Conservation (phyloP, 2,329 filamentous ascomycete species). For the Venturia effusa region DNA sequence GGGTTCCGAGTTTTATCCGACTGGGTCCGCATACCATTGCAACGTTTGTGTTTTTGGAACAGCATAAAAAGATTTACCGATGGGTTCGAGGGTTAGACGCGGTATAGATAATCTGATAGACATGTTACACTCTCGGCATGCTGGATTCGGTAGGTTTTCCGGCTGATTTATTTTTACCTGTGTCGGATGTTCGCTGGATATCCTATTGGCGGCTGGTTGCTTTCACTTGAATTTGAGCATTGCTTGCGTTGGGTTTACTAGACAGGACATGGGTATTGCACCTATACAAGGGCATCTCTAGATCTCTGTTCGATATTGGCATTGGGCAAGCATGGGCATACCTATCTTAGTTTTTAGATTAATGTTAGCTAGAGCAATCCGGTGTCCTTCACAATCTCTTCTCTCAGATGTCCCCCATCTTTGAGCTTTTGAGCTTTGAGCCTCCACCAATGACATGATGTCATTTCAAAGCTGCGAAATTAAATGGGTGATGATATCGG, state of each 20-base stretch:
- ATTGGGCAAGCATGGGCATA: background rate
- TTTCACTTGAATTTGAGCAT: background rate
- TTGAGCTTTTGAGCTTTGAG: background rate
- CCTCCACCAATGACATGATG: background rate
- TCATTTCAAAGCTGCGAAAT: background rate
- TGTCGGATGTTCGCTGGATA: background rate
- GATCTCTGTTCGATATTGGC: background rate
- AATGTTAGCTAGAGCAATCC: background rate
- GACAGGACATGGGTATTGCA: background rate
- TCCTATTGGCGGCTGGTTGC: background rate
- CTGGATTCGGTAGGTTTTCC: background rate
- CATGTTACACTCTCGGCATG: background rate
- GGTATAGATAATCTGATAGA: background rate
- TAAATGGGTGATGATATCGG: background rate
- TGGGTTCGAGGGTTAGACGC: conserved; percentile 8
- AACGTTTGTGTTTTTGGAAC: conserved; percentile 77
- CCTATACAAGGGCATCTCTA: background rate
- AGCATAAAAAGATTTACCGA: conserved; percentile 71
- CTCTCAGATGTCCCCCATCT: background rate
- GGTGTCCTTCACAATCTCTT: background rate
- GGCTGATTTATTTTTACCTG: background rate
- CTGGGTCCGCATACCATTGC: conserved; percentile 69
- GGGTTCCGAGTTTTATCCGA: conserved; percentile 67
- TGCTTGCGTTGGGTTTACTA: background rate
- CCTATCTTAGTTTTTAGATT: background rate